Percentiles rank a stretch among this genome's conserved stretches.
Conservation (phyloP, 139 green algal species). For the Dunaliella primolecta region DNA sequence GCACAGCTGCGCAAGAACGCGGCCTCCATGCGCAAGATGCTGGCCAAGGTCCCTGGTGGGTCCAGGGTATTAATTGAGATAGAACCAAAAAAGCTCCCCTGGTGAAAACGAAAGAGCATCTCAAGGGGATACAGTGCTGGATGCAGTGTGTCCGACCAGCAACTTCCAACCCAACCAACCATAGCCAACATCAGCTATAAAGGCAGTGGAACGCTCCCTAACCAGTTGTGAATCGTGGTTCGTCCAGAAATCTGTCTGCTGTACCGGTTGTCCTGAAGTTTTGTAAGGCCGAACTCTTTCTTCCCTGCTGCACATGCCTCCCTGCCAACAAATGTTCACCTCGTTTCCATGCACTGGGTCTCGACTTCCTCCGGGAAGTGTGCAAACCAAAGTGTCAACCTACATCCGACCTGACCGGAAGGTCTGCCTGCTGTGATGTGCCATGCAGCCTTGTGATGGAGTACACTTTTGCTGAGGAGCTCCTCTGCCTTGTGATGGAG, state of each 20-base stretch:
- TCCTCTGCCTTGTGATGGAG: no score
- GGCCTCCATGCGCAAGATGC: slow-evolving; percentile 33
- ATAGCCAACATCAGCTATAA: not conserved
- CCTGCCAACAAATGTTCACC: not conserved
- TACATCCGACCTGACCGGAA: no score
- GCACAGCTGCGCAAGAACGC: slow-evolving; percentile 33
- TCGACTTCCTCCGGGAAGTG: not conserved
- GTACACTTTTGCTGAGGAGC: no score
- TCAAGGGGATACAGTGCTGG: not conserved
- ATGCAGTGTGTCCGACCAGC: not conserved
- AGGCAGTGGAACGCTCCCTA: not conserved
- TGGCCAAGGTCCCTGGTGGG: slow-evolving; percentile 44
- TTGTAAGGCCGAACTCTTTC: no score
- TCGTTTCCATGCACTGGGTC: not conserved
- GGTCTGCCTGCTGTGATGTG: no score
- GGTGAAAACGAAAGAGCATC: not conserved
- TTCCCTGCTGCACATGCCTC: no score
- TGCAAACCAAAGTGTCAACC: not conserved
- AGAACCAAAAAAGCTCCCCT: not conserved
- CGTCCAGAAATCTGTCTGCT: no score
- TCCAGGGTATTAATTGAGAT: not conserved
- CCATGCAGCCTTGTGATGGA: no score
- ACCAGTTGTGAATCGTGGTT: not conserved
- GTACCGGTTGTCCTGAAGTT: no score
- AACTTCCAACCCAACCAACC: not conserved